Base-by-base conservation (phyloP, 2,329 filamentous ascomycete species). In the Talaromyces piceae region DNA sequence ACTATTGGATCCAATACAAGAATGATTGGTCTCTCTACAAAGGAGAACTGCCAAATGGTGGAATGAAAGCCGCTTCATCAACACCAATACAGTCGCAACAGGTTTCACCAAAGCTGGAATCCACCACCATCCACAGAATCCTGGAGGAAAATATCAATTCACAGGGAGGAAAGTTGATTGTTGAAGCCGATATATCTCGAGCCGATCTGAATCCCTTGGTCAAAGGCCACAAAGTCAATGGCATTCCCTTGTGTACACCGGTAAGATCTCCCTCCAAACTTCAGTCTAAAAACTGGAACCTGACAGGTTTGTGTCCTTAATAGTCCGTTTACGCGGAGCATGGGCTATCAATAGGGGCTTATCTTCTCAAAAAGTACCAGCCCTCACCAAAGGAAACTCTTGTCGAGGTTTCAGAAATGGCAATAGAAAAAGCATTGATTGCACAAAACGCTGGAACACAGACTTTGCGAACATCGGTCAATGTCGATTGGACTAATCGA, bases 11-110 rank as follows among this genome's bases (percentile, higher is more conserved):
- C n/a, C 80, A 82, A 62, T 87, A 86, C 65, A 73, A 76, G 54
- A 83, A 87, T 55, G 83, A 88, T 66, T 89, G 84, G 82, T 79
- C 76, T 28, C 69, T 88, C 27, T 81, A 77, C 55, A 90, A 89
- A 73, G 83, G 75, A 51, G 79, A 85, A 56, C 53, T 43, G 9
- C 20, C 23, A 27, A 44, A 43, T 3, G 23, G 28, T 31, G 28
- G 28, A 13, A 13, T 31, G 28, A 31, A 31, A 31, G 63, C 64
- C 9, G 66, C 64, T 33, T 65, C 4, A 31, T 4, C 16, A 26
- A 16, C 39, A 20, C 26, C 28, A 13, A 13, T 31, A 4, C 44
- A 30, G 26, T 26, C 20, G n/a, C 37, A 18, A 8, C 9, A 41
- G 20, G 37, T 22, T 41, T 18, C 11, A 41, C 68, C 37, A 60